A percentile compares a stretch with the other conserved stretches of the same genome.
These are phyloP conservation scores for Apiospora rasikravindrae DNA, from an alignment of 2,329 filamentous ascomycete genomes.

Conservation along the genomic window DNA sequence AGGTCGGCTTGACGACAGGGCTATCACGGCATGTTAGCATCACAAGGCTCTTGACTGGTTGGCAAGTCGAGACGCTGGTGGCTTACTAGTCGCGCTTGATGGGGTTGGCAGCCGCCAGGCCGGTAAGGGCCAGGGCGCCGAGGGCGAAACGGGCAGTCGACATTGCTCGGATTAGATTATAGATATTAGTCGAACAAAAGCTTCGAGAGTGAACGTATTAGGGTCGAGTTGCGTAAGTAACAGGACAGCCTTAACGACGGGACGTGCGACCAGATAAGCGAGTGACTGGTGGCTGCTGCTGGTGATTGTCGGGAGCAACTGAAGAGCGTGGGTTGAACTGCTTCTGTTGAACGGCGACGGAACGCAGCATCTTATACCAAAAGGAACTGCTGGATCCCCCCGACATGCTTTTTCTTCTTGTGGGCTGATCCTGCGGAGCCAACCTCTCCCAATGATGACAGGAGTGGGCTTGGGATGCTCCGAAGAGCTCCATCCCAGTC, in stretches of 20 bases:
- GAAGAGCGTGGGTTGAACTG: background rate
- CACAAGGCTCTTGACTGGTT: background rate
- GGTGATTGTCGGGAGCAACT: slow-evolving; percentile 12
- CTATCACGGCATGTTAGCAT: slow-evolving; percentile 5
- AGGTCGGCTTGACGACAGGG: background rate
- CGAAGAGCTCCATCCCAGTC: background rate
- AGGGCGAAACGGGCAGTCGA: slow-evolving; percentile 7
- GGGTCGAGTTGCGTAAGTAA: background rate
- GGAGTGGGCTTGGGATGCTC: background rate
- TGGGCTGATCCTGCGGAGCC: slow-evolving; percentile 14
- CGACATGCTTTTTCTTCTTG: background rate
- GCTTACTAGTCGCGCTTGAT: slow-evolving; percentile 7
- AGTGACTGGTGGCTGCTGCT: slow-evolving; percentile 14
- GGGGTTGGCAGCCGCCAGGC: slow-evolving; percentile 6
- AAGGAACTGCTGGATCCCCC: background rate
- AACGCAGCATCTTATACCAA: slow-evolving; percentile 3
- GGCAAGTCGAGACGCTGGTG: background rate
- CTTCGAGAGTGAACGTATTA: slow-evolving; percentile 5
- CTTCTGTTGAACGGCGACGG: background rate
- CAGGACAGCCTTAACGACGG: background rate
- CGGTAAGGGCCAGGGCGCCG: slow-evolving; percentile 8
- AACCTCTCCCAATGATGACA: slow-evolving; percentile 5
- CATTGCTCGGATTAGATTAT: slow-evolving; percentile 6
- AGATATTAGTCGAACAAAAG: slow-evolving; percentile 2
- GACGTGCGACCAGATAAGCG: slow-evolving; percentile 10